These are phyloP conservation scores for Tarenaya hassleriana DNA, from an alignment of 345 rosid species.

Conservation along the genomic window DNA sequence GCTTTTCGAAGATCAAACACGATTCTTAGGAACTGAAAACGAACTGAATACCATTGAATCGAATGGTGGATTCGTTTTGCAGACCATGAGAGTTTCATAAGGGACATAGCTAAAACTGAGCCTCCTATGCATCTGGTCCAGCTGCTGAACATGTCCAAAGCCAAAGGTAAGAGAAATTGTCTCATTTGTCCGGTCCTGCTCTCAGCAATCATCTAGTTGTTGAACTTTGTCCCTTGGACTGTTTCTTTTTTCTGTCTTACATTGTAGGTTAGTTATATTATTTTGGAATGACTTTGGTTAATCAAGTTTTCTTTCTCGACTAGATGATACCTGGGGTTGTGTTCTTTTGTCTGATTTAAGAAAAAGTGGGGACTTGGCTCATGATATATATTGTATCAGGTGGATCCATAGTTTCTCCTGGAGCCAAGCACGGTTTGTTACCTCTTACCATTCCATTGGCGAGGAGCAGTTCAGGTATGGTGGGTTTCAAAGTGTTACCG, in stretches of 20 bases:
- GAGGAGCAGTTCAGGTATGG: slow-evolving; percentile 47
- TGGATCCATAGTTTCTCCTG: slow-evolving; percentile 63
- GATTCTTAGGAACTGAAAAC: background rate
- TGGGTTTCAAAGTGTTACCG: background rate
- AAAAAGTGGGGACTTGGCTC: background rate
- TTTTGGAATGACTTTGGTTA: background rate
- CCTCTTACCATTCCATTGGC: slow-evolving; percentile 72
- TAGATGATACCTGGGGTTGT: background rate
- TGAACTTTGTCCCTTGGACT: no score
- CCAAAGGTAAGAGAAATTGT: slow-evolving; percentile 41
- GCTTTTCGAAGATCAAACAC: background rate
- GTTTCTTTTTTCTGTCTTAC: slow-evolving; percentile 4
- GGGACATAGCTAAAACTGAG: slow-evolving; percentile 51
- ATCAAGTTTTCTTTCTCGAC: background rate
- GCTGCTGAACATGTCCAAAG: slow-evolving; percentile 43
- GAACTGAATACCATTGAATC: background rate
- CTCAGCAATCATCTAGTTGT: no score
- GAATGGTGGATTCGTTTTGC: slow-evolving; percentile 20
- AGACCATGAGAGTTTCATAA: slow-evolving; percentile 56
- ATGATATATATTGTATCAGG: slow-evolving; percentile 32
- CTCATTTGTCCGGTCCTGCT: no score
- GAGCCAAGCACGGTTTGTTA: slow-evolving; percentile 61
- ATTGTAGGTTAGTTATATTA: background rate
- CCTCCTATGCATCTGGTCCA: slow-evolving; percentile 63
- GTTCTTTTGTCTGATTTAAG: background rate